A percentile compares a stretch with the other conserved stretches of the same genome.
These are phyloP conservation scores for Xanthoconium purpureum DNA, from an alignment of 768 basidiomycete genomes.

Conservation along the genomic window DNA sequence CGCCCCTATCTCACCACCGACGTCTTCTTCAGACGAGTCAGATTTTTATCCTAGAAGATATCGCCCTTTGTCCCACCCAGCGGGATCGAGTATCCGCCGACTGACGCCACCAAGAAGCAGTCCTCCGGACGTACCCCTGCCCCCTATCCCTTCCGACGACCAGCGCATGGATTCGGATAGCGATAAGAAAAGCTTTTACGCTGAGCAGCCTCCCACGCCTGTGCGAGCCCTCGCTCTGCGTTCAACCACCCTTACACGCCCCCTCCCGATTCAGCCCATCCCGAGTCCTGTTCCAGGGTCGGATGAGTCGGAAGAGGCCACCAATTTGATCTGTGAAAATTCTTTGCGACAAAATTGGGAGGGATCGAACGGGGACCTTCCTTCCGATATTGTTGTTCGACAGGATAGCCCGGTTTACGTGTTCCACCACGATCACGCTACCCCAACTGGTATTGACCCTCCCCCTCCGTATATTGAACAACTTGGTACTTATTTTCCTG, in stretches of 20 bases:
- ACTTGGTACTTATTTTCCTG: background rate
- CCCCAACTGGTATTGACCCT: conserved; percentile 8
- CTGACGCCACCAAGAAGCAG: conserved; percentile 7
- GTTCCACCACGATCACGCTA: conserved; percentile 1
- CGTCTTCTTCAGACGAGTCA: conserved; percentile 11
- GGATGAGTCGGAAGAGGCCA: conserved; percentile 5
- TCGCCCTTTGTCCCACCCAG: background rate
- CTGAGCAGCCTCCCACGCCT: conserved; percentile 7
- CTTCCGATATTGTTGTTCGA: conserved; percentile 11
- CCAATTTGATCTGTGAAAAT: background rate
- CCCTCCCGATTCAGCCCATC: conserved; percentile 17
- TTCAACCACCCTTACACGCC: conserved; percentile 6
- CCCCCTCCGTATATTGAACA: conserved; percentile 18
- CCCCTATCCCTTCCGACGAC: conserved; percentile 19
- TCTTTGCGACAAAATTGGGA: conserved; percentile 10
- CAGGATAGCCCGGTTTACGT: conserved; percentile 21
- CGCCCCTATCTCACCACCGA: background rate
- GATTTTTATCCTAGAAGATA: background rate
- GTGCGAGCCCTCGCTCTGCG: background rate
- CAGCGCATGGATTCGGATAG: background rate
- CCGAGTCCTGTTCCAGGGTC: conserved; percentile 14
- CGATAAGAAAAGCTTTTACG: background rate
- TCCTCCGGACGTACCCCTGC: conserved; percentile 22
- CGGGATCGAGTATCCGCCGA: background rate
- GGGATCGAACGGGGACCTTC: background rate